Base-by-base conservation (phyloP, 2,329 filamentous ascomycete genomes). In the Ophiostoma ulmi region DNA sequence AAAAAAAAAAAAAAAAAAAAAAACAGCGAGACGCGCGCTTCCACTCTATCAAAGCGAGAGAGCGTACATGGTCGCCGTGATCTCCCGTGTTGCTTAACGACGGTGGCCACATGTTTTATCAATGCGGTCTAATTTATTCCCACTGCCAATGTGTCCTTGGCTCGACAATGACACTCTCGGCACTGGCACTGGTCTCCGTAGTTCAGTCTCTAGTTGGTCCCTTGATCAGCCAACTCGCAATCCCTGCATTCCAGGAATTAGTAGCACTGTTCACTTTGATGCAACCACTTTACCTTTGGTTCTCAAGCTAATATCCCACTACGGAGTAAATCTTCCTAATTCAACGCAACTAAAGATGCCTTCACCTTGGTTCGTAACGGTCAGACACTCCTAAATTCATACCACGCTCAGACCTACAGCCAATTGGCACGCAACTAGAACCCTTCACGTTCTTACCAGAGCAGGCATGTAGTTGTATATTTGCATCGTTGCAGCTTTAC, bases 391-490 rank as follows among this genome's bases (percentile, higher is more conserved):
- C 44, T n/a, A n/a, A 48, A 48, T 48, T n/a, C 44, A 17, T 58
- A 10, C 52, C 52, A 58, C 52, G 52, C 52, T 13, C 52, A 8
- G 52, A 58, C n/a, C 52, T n/a, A n/a, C n/a, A 58, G 52, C 22
- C 52, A 58, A 58, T 26, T 58, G 52, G 22, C 52, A 58, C n/a
- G 22, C 52, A 58, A 58, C n/a, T 14, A 58, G n/a, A 58, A 26
- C 7, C n/a, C n/a, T 26, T 10, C 52, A 22, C 52, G 20, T 58
- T 26, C 52, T 58, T n/a, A 11, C 14, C 44, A 6, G 38, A 39
- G 38, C 11, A 39, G 38, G 38, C 38, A 39, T 26, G 41, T 7
- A 48, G 14, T 14, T 44, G 17, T 44, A 44, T 44, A 13, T 44
- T 13, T 13, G 20, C 41, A 14, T 17, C 41, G n/a, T 14, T 58